Evolutionary conservation across 208 protist species (phyloP).

Genomic region (Wallacemonas sp.): DNA sequence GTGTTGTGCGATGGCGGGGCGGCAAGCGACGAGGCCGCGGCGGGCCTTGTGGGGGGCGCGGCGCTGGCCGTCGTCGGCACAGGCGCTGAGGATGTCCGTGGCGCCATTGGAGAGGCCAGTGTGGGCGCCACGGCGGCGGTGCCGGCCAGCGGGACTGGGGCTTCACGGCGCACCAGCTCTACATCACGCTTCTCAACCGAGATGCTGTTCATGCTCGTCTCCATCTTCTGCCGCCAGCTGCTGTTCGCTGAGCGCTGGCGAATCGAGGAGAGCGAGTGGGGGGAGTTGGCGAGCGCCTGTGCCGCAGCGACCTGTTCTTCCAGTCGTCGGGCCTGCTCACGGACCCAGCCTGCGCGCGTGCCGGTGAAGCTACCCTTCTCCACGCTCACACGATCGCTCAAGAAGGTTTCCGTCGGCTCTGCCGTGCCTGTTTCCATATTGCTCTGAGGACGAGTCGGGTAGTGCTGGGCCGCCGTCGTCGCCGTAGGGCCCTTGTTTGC

Average conservation of each 20-base stretch:
- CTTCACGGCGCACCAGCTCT: too few species aligned
- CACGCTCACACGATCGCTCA: slow-evolving; percentile 3
- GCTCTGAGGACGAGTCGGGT: slow-evolving; percentile 1
- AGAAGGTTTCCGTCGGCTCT: slow-evolving; percentile 1
- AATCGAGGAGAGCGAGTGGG: slow-evolving; percentile 14
- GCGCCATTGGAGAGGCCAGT: background rate
- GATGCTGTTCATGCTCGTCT: background rate
- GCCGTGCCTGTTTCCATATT: background rate
- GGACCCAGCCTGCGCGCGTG: slow-evolving; percentile 28
- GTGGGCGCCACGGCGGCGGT: too few species aligned
- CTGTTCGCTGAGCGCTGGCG: slow-evolving; percentile 2
- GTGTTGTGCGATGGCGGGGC: background rate
- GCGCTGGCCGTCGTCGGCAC: background rate
- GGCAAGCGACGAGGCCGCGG: background rate
- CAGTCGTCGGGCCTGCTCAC: slow-evolving; percentile 29
- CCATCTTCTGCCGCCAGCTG: slow-evolving; percentile 12
- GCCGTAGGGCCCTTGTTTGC: background rate
- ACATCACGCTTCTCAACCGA: background rate
- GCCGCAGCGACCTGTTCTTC: slow-evolving; percentile 18
- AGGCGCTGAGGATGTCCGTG: background rate
- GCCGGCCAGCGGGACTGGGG: too few species aligned
- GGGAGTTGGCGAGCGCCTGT: slow-evolving; percentile 22
- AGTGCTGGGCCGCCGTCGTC: background rate
- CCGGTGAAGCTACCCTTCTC: slow-evolving; percentile 1
- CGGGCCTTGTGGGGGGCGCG: too few species aligned